Evolutionary conservation across 768 basidiomycete species (phyloP).

Genomic region (Cyclocybe aegerita): DNA sequence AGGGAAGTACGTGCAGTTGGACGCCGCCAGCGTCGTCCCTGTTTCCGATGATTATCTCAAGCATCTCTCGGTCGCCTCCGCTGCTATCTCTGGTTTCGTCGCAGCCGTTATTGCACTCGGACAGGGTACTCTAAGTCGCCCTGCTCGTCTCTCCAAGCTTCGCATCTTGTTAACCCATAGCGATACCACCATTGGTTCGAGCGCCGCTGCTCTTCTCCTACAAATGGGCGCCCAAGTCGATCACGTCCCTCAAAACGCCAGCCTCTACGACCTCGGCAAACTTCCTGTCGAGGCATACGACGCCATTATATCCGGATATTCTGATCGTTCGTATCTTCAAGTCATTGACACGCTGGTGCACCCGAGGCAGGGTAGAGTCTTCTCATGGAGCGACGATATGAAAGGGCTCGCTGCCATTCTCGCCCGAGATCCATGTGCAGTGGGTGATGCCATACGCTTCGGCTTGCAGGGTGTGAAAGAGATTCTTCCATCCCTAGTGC

Average conservation of each 20-base stretch:
- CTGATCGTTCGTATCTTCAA: slow-evolving; percentile 7
- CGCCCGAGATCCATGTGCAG: slow-evolving; percentile 5
- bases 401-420: slow-evolving; percentile 7
- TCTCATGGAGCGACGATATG: slow-evolving; percentile 8
- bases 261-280: slow-evolving; percentile 9
- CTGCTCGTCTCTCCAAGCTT: slow-evolving; percentile 8
- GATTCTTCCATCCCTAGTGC: neutral
- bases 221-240: slow-evolving; percentile 1
- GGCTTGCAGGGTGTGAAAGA: neutral
- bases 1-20: slow-evolving; percentile 8
- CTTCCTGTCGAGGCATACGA: slow-evolving; percentile 6
- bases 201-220: neutral
- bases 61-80: slow-evolving; percentile 3
- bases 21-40: slow-evolving; percentile 5
- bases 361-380: slow-evolving; percentile 3
- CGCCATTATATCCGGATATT: slow-evolving; percentile 12
- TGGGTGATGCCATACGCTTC: slow-evolving; percentile 9
- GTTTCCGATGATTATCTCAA: slow-evolving; percentile 4
- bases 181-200: slow-evolving; percentile 9
- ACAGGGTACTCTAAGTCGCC: slow-evolving; percentile 12
- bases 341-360: slow-evolving; percentile 6
- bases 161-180: slow-evolving; percentile 16
- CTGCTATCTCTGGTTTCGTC: slow-evolving; percentile 15
- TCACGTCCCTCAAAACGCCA: slow-evolving; percentile 3
- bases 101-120: slow-evolving; percentile 16